phyloP scores from a whole-genome alignment of 257 asterid genomes.

The Striga asiatica region DNA sequence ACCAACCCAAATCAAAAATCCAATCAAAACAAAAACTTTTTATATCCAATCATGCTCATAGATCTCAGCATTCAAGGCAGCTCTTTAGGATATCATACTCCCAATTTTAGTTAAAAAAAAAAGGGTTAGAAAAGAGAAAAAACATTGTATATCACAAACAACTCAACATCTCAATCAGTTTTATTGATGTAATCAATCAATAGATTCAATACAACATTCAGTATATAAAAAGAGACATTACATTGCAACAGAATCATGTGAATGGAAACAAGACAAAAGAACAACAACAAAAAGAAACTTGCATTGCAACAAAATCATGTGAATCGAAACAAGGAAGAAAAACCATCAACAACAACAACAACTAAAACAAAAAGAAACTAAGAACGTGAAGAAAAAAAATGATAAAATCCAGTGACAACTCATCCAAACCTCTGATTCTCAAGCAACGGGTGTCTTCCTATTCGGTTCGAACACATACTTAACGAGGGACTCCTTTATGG shows the following conservation, averaged over 20 bases:
- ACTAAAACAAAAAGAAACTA: not conserved
- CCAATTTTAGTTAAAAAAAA: not conserved
- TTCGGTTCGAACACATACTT: conserved; percentile 53
- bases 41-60: not conserved
- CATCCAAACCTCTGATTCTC: conserved; percentile 16
- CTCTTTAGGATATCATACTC: conserved; percentile 8
- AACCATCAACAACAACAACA: too few relatives aligned
- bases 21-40: too few relatives aligned
- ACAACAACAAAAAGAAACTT: not conserved
- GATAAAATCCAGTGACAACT: not conserved
- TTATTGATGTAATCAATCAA: conserved; percentile 7
- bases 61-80: not conserved
- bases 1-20: too few relatives aligned
- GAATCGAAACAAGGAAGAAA: too few relatives aligned
- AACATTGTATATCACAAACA: not conserved
- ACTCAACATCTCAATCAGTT: conserved; percentile 2
- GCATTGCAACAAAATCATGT: not conserved
- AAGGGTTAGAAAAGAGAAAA: not conserved
- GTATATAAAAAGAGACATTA: not conserved
- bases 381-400: not conserved
- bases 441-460: conserved; percentile 41
- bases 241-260: too few relatives aligned
- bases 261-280: too few relatives aligned
- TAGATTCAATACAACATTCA: conserved; percentile 18
- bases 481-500: conserved; percentile 55